A percentile compares a stretch with the other conserved stretches of the same genome.
phyloP scores from a whole-genome alignment of 768 basidiomycete species.

The Pleurotus sapidus region DNA sequence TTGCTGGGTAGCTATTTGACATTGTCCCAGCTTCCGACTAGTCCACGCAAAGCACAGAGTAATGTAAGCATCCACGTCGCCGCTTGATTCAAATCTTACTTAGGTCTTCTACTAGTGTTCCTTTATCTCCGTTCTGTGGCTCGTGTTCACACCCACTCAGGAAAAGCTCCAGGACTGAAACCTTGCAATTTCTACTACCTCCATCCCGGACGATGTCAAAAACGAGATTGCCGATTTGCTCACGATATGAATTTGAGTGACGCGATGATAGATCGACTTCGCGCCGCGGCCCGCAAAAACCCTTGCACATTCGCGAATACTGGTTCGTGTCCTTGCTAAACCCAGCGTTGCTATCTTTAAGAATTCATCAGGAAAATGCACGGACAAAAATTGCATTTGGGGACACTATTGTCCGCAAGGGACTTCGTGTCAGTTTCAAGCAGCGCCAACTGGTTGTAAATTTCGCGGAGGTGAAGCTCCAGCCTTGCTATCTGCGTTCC shows the following conservation, averaged over 20 bases:
- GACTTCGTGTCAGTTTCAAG: conserved; percentile 24
- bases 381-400: conserved; percentile 28
- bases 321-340: conserved; percentile 18
- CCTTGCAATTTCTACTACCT: conserved; percentile 46
- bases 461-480: conserved; percentile 24
- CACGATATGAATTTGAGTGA: conserved; percentile 36
- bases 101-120: not conserved
- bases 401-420: conserved; percentile 36
- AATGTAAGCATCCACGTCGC: not conserved
- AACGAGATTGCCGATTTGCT: conserved; percentile 25
- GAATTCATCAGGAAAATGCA: conserved; percentile 19
- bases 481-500: not conserved
- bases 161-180: not conserved
- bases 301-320: conserved; percentile 36
- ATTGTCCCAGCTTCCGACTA: not conserved
- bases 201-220: not conserved
- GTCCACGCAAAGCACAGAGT: not conserved
- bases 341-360: too few relatives aligned
- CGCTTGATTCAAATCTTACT: not conserved
- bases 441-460: conserved; percentile 30
- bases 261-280: conserved; percentile 29
- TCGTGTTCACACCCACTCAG: not conserved
- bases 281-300: conserved; percentile 36
- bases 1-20: not conserved
- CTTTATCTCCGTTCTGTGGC: not conserved